Evolutionary conservation across 2,329 filamentous ascomycete genomes (phyloP), one percentile per base, ranked within the genome.

Genomic region (Ophiocordyceps camponoti-floridani): DNA sequence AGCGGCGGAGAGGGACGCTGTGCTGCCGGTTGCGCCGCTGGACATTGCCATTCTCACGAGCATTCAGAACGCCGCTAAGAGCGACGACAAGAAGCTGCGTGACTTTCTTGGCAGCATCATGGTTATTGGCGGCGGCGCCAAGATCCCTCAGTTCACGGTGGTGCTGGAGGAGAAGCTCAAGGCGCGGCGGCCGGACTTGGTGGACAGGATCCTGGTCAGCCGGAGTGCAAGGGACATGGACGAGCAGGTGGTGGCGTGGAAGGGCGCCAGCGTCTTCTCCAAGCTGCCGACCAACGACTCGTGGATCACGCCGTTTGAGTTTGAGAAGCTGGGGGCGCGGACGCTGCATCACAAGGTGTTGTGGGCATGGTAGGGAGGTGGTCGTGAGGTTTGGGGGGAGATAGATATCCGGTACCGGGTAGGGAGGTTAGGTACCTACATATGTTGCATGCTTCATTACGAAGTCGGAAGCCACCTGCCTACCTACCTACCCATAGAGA

Each of bases 201-300:
- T 62, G 18, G 77, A 80, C 30, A 67, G 69, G 47, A 77, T 80
- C 49, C 62, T 79, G 23, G 76, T 80, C 44, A 77, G 75, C 48
- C 68, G 72, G 48, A 91, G 71, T 71, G 91, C 91, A 0, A 72
- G 89, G 54, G 91, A 98, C 54, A 82, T 98, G 67, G 91, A 98
- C 62, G 86, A 91, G 48, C 87, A 95, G 63, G 88, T 96, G n/a
- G 83, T 96, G 44, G 80, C 82, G 9, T 98, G 91, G 91, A 98
- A 98, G 71, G 91, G 91, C 4, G 91, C 85, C 1, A 94, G 87
- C 58, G 88, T 98, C 14, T 98, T 95, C 68, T 88, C 86, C 3
- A 87, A 94, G 65, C 66, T 96, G 53, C 75, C 79, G 41, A 88
- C 86, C 14, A 96, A 96, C 63, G 91, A 98, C 61, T 91, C 83